phyloP scores from a whole-genome alignment of 2,329 filamentous ascomycete species.

The Aspergillus ochraceus region DNA sequence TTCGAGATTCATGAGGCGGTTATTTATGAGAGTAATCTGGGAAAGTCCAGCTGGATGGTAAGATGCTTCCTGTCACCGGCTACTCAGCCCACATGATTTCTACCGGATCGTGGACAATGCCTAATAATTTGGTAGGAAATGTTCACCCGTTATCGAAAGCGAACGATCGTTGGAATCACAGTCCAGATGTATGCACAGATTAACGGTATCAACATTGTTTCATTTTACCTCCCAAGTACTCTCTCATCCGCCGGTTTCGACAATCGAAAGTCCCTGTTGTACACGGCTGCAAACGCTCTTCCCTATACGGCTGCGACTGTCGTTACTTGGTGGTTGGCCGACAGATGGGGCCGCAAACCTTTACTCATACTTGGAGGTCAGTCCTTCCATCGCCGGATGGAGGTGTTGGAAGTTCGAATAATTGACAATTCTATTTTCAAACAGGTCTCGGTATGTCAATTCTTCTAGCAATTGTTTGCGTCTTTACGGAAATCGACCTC shows the following conservation, averaged over 20 bases:
- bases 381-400: background rate
- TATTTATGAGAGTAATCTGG: constrained; percentile 36
- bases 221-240: constrained; percentile 43
- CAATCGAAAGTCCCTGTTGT: constrained; percentile 40
- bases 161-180: constrained; percentile 43
- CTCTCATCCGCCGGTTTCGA: constrained; percentile 39
- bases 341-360: constrained; percentile 42
- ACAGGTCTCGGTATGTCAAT: constrained; percentile 35
- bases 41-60: constrained; percentile 35
- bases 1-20: constrained; percentile 41
- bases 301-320: constrained; percentile 44
- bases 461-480: constrained; percentile 38
- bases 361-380: constrained; percentile 27
- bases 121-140: constrained; percentile 31
- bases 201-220: constrained; percentile 46
- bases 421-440: background rate
- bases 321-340: constrained; percentile 42
- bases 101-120: too few relatives aligned
- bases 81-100: background rate
- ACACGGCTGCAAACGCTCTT: constrained; percentile 42
- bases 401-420: too few relatives aligned
- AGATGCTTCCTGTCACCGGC: constrained; percentile 2
- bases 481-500: constrained; percentile 34
- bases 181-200: constrained; percentile 45
- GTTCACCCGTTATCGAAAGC: constrained; percentile 45